Percentiles rank a stretch among this genome's conserved stretches.
These are phyloP conservation scores for Asterophora parasitica DNA, from an alignment of 768 basidiomycete species.

Conservation along the genomic window DNA sequence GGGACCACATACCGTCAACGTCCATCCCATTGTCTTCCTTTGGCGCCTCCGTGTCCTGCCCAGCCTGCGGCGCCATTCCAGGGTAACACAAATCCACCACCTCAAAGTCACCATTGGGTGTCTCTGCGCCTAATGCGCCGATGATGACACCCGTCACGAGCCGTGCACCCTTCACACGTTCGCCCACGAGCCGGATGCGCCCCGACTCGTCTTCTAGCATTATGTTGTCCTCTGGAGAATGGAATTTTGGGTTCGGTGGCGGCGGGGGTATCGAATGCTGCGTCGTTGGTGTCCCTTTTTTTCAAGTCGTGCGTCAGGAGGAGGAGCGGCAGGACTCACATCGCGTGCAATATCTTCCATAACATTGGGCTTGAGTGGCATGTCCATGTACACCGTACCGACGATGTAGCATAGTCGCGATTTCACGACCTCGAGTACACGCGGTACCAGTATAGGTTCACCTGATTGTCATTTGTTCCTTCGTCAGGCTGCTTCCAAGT, in stretches of 20 bases:
- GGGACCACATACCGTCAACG: conserved; percentile 51
- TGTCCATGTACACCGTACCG: conserved; percentile 97
- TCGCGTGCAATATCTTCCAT: conserved; percentile 91
- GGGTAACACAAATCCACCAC: conserved; percentile 86
- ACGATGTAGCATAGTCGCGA: conserved; percentile 85
- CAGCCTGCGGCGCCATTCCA: conserved; percentile 68
- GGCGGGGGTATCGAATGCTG: conserved; percentile 90
- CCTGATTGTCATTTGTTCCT: conserved; percentile 34
- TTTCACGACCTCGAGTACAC: conserved; percentile 84
- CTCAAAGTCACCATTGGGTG: conserved; percentile 85
- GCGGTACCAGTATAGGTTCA: conserved; percentile 62
- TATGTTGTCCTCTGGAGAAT: conserved; percentile 70
- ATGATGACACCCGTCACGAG: conserved; percentile 92
- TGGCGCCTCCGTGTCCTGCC: conserved; percentile 14
- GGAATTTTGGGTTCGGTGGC: conserved; percentile 68
- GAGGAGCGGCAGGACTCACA: conserved; percentile 43
- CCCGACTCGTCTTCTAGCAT: conserved; percentile 98
- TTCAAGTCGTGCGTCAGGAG: background rate
- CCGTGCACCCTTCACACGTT: conserved; percentile 49
- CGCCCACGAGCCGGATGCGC: conserved; percentile 82
- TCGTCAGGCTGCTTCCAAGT: background rate
- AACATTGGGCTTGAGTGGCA: conserved; percentile 99
- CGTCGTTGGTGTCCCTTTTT: conserved; percentile 1
- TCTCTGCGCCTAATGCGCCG: conserved; percentile 88
- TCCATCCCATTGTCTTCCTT: conserved; percentile 49